These are phyloP conservation scores for Rhodotorula toruloides DNA, from an alignment of 768 basidiomycete genomes.

Conservation along the genomic window DNA sequence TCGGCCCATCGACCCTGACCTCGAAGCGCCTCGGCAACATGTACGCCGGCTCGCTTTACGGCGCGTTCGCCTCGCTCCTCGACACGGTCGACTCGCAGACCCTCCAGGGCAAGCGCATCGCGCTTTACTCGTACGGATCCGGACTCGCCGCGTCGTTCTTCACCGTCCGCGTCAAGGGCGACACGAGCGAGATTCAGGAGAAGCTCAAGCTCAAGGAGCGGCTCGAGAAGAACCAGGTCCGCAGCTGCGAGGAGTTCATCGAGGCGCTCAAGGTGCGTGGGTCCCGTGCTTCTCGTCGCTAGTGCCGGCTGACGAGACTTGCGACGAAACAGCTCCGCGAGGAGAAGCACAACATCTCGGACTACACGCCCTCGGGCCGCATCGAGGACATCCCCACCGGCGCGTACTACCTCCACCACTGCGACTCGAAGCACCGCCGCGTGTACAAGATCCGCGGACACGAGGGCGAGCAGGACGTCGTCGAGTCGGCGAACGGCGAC, in stretches of 20 bases:
- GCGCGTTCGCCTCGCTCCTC: constrained; percentile 82
- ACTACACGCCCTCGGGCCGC: constrained; percentile 77
- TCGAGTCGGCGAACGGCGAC: constrained; percentile 4
- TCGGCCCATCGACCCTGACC: constrained; percentile 76
- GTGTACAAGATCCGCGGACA: constrained; percentile 60
- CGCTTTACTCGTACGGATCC: constrained; percentile 92
- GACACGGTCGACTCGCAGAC: constrained; percentile 64
- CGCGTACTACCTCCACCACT: constrained; percentile 81
- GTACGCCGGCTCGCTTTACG: constrained; percentile 95
- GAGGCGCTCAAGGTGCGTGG: constrained; percentile 57
- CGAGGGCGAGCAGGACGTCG: constrained; percentile 11
- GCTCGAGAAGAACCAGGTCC: constrained; percentile 78
- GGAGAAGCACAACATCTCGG: constrained; percentile 85
- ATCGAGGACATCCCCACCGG: constrained; percentile 92
- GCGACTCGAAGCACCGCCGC: constrained; percentile 86
- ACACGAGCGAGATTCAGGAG: constrained; percentile 70
- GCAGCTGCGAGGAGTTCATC: constrained; percentile 86
- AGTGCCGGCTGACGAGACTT: background rate
- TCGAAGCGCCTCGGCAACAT: constrained; percentile 93
- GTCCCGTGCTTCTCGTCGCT: background rate
- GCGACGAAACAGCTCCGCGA: constrained; percentile 67
- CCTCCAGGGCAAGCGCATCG: constrained; percentile 75
- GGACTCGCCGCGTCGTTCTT: constrained; percentile 96
- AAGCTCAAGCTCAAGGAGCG: constrained; percentile 77
- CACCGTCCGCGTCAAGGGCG: constrained; percentile 77